A percentile compares a stretch with the other conserved stretches of the same genome.
Evolutionary conservation across 139 green algal species (phyloP).

Genomic region (Dunaliella primolecta): DNA sequence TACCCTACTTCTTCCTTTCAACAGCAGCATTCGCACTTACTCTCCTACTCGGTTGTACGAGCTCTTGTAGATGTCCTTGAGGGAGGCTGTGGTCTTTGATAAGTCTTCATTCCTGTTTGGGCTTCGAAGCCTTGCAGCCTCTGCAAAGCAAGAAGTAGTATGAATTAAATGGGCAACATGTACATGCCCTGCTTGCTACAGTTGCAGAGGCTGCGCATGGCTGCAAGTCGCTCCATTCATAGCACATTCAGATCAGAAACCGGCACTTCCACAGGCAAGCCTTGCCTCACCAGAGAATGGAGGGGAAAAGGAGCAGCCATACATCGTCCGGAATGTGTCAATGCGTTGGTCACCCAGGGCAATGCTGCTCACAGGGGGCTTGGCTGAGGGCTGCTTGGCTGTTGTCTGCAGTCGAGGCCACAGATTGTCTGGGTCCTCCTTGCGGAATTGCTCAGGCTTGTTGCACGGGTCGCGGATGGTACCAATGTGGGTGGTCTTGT

Average conservation of each 20-base stretch:
- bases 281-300: not conserved
- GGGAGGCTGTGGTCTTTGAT: slow-evolving; percentile 43
- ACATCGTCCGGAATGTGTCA: slow-evolving; percentile 63
- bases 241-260: too few species aligned
- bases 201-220: not conserved
- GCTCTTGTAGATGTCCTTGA: slow-evolving; percentile 60
- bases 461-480: slow-evolving; percentile 57
- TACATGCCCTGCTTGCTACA: not conserved
- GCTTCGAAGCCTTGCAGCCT: slow-evolving; percentile 45
- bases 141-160: not conserved
- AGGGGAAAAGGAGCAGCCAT: slow-evolving; percentile 56
- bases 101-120: slow-evolving; percentile 76
- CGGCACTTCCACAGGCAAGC: too few species aligned
- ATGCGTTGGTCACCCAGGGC: slow-evolving; percentile 63
- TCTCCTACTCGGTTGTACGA: slow-evolving; percentile 71
- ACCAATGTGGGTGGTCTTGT: slow-evolving; percentile 24
- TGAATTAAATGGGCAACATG: too few species aligned
- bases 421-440: slow-evolving; percentile 53
- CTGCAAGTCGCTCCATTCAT: not conserved
- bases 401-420: slow-evolving; percentile 59
- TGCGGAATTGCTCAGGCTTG: slow-evolving; percentile 50
- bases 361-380: slow-evolving; percentile 61
- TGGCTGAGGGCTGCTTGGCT: slow-evolving; percentile 54
- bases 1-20: too few species aligned
- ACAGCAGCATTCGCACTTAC: too few species aligned